phyloP scores from a whole-genome alignment of 768 basidiomycete species.

The Boletus pseudopeckii region DNA sequence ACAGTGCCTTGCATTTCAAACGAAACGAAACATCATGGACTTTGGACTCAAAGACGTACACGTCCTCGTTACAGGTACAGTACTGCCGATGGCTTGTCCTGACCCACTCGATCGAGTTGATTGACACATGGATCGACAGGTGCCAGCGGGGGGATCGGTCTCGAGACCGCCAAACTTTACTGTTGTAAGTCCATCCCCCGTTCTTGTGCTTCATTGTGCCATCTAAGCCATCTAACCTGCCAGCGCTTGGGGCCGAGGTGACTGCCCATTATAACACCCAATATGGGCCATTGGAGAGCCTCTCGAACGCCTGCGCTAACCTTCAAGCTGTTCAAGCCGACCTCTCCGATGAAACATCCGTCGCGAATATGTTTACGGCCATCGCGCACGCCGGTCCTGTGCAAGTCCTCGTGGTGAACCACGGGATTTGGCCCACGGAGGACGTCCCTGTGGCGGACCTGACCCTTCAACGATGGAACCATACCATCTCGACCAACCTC shows the following conservation, averaged over 20 bases:
- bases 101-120: background rate
- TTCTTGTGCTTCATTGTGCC: background rate
- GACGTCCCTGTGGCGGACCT: conserved; percentile 53
- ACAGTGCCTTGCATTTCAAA: background rate
- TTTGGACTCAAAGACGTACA: conserved; percentile 57
- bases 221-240: background rate
- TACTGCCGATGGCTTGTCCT: background rate
- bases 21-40: conserved; percentile 38
- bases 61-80: conserved; percentile 63
- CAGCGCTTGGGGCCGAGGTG: conserved; percentile 69
- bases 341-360: conserved; percentile 54
- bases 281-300: conserved; percentile 37
- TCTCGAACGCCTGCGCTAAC: conserved; percentile 36
- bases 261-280: conserved; percentile 70
- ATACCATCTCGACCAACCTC: conserved; percentile 58
- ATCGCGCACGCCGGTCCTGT: conserved; percentile 43
- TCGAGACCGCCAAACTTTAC: conserved; percentile 56
- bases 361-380: conserved; percentile 45
- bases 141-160: conserved; percentile 73
- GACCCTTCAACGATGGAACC: conserved; percentile 61
- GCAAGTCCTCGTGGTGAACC: conserved; percentile 60
- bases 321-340: conserved; percentile 49
- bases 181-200: conserved; percentile 39
- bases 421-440: conserved; percentile 49
- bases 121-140: conserved; percentile 36